These are phyloP conservation scores for Neurospora discreta DNA, from an alignment of 495 filamentous ascomycete species.

Conservation along the genomic window DNA sequence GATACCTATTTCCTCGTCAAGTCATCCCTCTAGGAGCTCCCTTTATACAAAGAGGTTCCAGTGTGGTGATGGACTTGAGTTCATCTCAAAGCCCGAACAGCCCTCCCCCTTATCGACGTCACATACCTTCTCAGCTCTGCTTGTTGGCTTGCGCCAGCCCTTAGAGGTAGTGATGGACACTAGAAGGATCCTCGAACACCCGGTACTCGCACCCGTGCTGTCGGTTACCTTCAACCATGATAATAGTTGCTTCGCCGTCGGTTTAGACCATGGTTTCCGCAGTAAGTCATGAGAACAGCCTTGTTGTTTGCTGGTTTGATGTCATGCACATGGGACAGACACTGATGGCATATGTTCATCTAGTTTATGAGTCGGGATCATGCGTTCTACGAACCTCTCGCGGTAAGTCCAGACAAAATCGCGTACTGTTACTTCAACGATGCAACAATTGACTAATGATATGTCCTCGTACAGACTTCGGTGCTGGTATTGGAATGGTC, in stretches of 20 bases:
- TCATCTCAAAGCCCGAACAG: background rate
- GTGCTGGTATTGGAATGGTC: slow-evolving; percentile 70
- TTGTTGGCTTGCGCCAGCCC: background rate
- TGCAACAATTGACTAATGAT: background rate
- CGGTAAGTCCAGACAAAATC: slow-evolving; percentile 13
- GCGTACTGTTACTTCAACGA: background rate
- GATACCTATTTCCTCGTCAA: background rate
- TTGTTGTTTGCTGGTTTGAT: background rate
- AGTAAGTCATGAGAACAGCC: slow-evolving; percentile 41
- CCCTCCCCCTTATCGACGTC: background rate
- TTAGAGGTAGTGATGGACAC: slow-evolving; percentile 61
- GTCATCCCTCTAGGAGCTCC: background rate
- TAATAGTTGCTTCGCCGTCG: slow-evolving; percentile 79
- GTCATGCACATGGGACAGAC: background rate
- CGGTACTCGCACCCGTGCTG: slow-evolving; percentile 44
- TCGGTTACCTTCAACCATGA: slow-evolving; percentile 83
- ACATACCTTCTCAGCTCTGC: background rate
- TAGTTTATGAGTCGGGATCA: slow-evolving; percentile 70
- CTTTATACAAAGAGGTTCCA: background rate
- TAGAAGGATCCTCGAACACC: slow-evolving; percentile 69
- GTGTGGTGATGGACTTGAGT: background rate
- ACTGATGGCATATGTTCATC: slow-evolving; percentile 3
- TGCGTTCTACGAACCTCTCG: slow-evolving; percentile 58
- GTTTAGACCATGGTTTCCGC: slow-evolving; percentile 75
- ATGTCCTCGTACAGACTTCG: slow-evolving; percentile 49